Conservation (phyloP, 139 green algal genomes). For the Asterochloris sp. region DNA sequence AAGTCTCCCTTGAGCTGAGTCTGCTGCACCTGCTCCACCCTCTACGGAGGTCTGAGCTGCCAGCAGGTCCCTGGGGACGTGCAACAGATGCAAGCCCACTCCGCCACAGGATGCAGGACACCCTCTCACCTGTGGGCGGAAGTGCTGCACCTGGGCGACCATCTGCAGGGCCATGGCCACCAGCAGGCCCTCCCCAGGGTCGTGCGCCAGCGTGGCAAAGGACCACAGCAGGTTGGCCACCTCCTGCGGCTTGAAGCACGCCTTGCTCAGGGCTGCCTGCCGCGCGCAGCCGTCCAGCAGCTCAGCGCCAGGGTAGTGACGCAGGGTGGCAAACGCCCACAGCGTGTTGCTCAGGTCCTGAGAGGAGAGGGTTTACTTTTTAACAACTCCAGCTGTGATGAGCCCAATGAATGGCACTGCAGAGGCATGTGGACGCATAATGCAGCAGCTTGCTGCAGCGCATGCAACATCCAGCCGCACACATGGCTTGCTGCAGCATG, state of each 20-base stretch:
- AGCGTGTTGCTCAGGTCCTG: slow-evolving; percentile 55
- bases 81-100: neutral
- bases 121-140: slow-evolving; percentile 13
- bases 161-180: slow-evolving; percentile 30
- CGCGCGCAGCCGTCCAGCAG: slow-evolving; percentile 22
- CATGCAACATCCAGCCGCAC: neutral
- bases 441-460: neutral
- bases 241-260: slow-evolving; percentile 40
- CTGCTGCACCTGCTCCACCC: too few species aligned
- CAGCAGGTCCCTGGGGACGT: too few species aligned
- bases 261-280: slow-evolving; percentile 9
- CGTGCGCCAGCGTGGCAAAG: slow-evolving; percentile 34
- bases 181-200: slow-evolving; percentile 27
- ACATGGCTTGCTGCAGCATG: neutral
- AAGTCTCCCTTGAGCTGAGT: too few species aligned
- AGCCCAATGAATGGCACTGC: too few species aligned
- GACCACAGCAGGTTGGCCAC: slow-evolving; percentile 43
- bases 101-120: neutral
- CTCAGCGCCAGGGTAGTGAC: slow-evolving; percentile 27
- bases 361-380: neutral
- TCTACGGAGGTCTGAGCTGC: too few species aligned
- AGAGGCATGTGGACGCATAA: too few species aligned
- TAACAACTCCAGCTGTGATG: neutral
- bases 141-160: slow-evolving; percentile 23
- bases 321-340: slow-evolving; percentile 49